Evolutionary conservation across 2,329 filamentous ascomycete genomes (phyloP), one percentile per base, ranked within the genome.

Genomic region (Pseudogymnoascus pannorum): DNA sequence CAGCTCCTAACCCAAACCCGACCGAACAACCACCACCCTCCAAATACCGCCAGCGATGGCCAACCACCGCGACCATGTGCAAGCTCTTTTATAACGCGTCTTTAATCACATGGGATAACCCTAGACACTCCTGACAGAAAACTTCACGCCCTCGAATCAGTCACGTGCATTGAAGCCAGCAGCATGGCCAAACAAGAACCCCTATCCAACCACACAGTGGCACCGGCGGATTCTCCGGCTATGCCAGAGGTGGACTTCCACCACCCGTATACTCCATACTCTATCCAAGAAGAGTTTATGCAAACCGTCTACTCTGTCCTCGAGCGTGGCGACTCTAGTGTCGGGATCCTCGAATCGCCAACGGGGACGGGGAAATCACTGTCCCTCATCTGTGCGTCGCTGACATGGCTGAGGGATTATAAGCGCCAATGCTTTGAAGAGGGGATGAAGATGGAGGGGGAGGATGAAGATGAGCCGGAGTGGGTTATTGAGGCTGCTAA

Each of bases 341-440:
- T 91, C 58, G 87, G 85, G 20, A 87, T 91, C 57, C 86, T 91
- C 65, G 87, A 91, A 69, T 88, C 86, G 42, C 87, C 87, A 14
- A 90, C 87, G 60, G 87, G 87, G 75, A 80, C 77, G 68, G 87
- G 87, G 44, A 91, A 91, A 77, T 89, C 87, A 1, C 69, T 90
- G 57, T 89, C 87, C 72, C 74, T 91, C 59, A 88, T 90, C 62
- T 91, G 87, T 72, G 85, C 82, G 54, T 83, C 87, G 16, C 71
- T 90, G 66, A 89, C 87, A 2, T 91, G 87, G 87, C 76, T 90
- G 11, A 82, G 87, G 63, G 82, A 89, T 62, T 79, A 87, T 69
- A 88, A 88, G 75, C 61, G 70, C 72, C 64, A 70, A 73, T 73
- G 65, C 69, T 77, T 71, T 57, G 67, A 68, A 33, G 66, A 71